Conservation (phyloP, 768 basidiomycete species). For the Cystobasidium ongulense region DNA sequence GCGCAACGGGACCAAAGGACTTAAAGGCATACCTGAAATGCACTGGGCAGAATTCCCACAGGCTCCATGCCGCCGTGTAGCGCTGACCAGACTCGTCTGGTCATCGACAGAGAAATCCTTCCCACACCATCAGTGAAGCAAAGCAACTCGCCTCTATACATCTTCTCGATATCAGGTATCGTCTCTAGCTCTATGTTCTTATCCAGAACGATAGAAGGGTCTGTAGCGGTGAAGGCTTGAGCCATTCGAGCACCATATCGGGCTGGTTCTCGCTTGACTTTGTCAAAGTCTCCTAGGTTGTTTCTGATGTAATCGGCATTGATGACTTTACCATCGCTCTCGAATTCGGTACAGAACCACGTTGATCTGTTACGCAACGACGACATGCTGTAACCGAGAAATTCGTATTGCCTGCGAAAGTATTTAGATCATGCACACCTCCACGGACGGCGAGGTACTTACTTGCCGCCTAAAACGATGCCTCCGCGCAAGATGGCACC, state of each 20-base stretch:
- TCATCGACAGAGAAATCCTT: constrained; percentile 11
- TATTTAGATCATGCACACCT: neutral
- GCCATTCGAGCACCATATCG: constrained; percentile 65
- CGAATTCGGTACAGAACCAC: constrained; percentile 62
- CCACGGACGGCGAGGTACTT: neutral
- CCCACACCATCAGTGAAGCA: constrained; percentile 31
- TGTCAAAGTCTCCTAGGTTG: constrained; percentile 54
- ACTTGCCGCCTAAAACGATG: constrained; percentile 46
- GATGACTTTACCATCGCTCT: constrained; percentile 43
- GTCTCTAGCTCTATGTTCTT: neutral
- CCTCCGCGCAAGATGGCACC: constrained; percentile 26
- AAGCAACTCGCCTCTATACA: constrained; percentile 5
- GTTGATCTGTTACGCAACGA: constrained; percentile 60
- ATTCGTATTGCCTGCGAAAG: constrained; percentile 49
- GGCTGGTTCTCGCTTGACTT: constrained; percentile 57
- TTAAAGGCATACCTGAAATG: neutral
- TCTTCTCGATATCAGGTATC: constrained; percentile 1
- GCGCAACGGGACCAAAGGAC: neutral
- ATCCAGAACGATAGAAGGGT: constrained; percentile 46
- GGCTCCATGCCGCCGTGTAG: constrained; percentile 17
- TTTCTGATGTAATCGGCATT: constrained; percentile 53
- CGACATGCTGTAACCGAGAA: constrained; percentile 66
- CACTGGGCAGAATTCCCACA: constrained; percentile 6
- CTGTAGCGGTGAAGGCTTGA: constrained; percentile 67
- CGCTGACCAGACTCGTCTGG: constrained; percentile 10